Evolutionary conservation across 2,329 filamentous ascomycete species (phyloP).

Genomic region (Dactylonectria estremocensis): DNA sequence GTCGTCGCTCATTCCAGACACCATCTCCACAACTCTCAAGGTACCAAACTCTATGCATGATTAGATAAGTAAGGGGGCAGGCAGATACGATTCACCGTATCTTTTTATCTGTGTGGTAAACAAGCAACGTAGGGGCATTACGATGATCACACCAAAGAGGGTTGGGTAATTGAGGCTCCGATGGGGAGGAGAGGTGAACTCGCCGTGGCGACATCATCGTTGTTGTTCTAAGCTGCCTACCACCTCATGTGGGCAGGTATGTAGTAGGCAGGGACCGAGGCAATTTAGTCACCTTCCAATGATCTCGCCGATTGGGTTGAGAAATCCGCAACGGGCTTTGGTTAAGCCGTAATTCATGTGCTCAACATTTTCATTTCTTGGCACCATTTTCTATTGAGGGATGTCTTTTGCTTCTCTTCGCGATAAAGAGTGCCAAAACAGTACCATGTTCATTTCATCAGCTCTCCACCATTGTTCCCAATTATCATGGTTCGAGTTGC

Average conservation of each 20-base stretch:
- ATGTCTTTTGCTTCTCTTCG: not conserved
- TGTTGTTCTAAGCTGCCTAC: not conserved
- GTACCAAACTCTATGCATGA: slow-evolving; percentile 3
- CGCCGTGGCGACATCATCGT: not conserved
- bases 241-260: not conserved
- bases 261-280: not conserved
- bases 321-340: too few relatives aligned
- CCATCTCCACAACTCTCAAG: slow-evolving; percentile 11
- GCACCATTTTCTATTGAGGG: too few relatives aligned
- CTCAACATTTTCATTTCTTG: too few relatives aligned
- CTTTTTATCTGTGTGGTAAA: too few relatives aligned
- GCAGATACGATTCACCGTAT: not conserved
- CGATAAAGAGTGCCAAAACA: too few relatives aligned
- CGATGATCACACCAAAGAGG: not conserved
- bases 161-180: not conserved
- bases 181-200: not conserved
- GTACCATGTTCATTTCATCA: not conserved
- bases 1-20: slow-evolving; percentile 43
- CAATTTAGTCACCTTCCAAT: too few relatives aligned
- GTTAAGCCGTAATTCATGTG: too few relatives aligned
- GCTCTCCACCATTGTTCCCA: not conserved
- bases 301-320: too few relatives aligned
- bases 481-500: slow-evolving; percentile 9
- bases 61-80: slow-evolving; percentile 8
- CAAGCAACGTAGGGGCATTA: not conserved